These are phyloP conservation scores for Beta vulgaris DNA, from an alignment of 148 eudicot genomes.

Conservation along the genomic window DNA sequence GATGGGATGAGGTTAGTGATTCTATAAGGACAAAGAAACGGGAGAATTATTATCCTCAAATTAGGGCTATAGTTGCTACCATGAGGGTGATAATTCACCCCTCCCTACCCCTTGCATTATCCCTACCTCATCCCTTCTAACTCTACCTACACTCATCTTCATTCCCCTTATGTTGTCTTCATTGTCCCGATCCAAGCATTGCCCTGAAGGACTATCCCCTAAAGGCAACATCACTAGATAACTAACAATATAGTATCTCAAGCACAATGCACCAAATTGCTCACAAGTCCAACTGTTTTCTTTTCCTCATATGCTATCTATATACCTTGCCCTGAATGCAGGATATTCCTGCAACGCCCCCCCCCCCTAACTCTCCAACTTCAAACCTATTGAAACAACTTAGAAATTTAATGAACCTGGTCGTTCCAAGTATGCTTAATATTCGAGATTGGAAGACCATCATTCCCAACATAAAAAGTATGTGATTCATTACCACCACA, in stretches of 20 bases:
- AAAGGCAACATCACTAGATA: neutral
- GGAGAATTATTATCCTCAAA: no score
- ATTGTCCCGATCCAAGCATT: no score
- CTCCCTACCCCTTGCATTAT: no score
- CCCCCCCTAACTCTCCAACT: neutral
- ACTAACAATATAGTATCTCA: neutral
- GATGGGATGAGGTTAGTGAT: no score
- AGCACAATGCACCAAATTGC: neutral
- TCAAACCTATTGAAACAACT: neutral
- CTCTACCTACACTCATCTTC: no score
- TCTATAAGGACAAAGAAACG: no score
- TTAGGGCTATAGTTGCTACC: no score
- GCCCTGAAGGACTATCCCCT: no score
- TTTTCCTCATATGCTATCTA: neutral
- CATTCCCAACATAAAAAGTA: neutral
- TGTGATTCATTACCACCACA: neutral
- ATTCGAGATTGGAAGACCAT: neutral
- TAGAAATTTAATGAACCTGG: neutral
- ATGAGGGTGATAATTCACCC: no score
- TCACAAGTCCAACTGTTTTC: neutral
- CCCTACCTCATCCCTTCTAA: no score
- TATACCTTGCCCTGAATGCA: neutral
- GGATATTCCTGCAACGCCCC: no score
- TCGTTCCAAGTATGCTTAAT: neutral
- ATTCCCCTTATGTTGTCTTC: no score